These are phyloP conservation scores for Volvox africanus DNA, from an alignment of 139 green algal species.

Conservation along the genomic window DNA sequence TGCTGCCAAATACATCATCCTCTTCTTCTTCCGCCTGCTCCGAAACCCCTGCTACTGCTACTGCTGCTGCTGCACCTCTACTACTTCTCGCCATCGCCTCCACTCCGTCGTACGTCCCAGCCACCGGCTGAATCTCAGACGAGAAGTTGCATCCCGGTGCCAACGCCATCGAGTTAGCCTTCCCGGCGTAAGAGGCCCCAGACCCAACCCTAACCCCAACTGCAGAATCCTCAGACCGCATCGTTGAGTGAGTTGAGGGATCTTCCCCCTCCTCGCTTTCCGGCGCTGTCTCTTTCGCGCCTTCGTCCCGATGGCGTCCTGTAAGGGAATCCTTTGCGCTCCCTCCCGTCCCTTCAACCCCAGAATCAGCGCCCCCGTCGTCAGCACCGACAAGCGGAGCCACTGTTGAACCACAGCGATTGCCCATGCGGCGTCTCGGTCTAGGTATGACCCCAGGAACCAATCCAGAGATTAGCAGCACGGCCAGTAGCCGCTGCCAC, in stretches of 20 bases:
- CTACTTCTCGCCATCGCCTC: too few relatives aligned
- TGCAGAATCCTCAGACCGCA: background rate
- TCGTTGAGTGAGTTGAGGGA: background rate
- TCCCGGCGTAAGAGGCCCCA: too few relatives aligned
- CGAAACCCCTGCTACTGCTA: background rate
- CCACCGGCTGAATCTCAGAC: too few relatives aligned
- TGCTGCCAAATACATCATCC: background rate
- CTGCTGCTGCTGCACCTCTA: background rate
- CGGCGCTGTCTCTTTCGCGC: too few relatives aligned
- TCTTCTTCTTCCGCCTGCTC: background rate
- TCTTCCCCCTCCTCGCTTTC: too few relatives aligned
- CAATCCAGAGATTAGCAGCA: constrained; percentile 47
- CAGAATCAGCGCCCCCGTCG: background rate
- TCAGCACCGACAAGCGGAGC: background rate
- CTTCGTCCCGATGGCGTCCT: too few relatives aligned
- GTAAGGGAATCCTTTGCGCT: background rate
- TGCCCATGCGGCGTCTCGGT: background rate
- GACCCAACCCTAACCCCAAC: background rate
- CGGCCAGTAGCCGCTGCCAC: constrained; percentile 50
- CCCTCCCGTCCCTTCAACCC: background rate
- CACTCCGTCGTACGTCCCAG: too few relatives aligned
- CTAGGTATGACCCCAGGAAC: background rate
- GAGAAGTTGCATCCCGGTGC: background rate
- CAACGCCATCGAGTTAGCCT: too few relatives aligned
- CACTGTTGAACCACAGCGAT: background rate